Evolutionary conservation across 176 grass and related monocot species (phyloP).

Genomic region (Musa beccarii): DNA sequence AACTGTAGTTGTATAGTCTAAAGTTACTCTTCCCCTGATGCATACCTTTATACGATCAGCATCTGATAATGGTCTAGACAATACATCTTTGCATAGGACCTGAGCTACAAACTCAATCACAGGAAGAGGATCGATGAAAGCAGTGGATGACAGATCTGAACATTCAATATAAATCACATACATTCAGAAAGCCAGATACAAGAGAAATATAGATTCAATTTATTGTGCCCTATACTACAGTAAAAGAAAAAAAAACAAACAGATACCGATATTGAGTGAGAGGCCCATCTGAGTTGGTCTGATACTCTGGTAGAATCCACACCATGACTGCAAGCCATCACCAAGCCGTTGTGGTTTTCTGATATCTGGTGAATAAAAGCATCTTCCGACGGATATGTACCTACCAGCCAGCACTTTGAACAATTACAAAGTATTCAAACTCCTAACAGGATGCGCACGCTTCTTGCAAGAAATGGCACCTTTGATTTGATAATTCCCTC

Average conservation of each 20-base stretch:
- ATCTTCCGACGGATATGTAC: conserved; percentile 41
- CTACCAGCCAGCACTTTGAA: conserved; percentile 3
- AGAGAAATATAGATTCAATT: neutral
- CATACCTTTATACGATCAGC: conserved; percentile 37
- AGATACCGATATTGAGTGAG: conserved; percentile 50
- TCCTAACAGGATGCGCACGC: neutral
- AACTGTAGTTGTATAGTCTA: neutral
- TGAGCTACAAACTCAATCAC: conserved; percentile 32
- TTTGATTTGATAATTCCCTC: conserved; percentile 78
- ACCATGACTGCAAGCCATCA: conserved; percentile 40
- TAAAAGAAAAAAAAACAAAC: neutral
- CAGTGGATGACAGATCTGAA: conserved; percentile 48
- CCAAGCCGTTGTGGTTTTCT: neutral
- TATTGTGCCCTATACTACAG: neutral
- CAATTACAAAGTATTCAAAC: neutral
- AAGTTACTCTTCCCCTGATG: neutral
- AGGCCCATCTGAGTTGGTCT: conserved; percentile 57
- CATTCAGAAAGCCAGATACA: neutral
- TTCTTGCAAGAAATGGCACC: conserved; percentile 31
- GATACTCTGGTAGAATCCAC: conserved; percentile 72
- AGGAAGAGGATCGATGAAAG: conserved; percentile 35
- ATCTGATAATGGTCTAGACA: conserved; percentile 17
- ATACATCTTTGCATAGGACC: conserved; percentile 28
- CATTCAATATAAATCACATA: neutral
- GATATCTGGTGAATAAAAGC: conserved; percentile 50